Evolutionary conservation across 1,284 basidiomycete genomes (phyloP).

Genomic region (Ganoderma meredithae): DNA sequence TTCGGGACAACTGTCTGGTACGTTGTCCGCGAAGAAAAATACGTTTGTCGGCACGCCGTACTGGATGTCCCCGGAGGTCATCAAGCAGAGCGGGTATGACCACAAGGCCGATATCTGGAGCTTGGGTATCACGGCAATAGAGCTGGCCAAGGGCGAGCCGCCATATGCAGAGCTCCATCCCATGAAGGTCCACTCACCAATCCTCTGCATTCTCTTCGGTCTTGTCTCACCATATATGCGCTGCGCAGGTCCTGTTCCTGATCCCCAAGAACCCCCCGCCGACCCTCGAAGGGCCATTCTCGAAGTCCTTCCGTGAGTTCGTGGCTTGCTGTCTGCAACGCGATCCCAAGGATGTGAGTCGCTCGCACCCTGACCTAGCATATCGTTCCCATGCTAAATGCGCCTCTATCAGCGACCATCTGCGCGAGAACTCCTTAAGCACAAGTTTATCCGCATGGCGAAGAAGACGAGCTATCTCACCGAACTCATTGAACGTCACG

Average conservation of each 20-base stretch:
- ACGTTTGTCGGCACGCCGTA: conserved; percentile 98
- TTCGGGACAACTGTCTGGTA: conserved; percentile 96
- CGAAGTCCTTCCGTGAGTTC: conserved; percentile 93
- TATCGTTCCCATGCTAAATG: conserved; percentile 19
- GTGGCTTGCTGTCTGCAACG: conserved; percentile 92
- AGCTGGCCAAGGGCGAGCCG: conserved; percentile 96
- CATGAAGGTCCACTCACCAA: conserved; percentile 79
- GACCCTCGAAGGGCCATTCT: conserved; percentile 87
- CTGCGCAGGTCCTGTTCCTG: conserved; percentile 86
- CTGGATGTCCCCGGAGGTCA: conserved; percentile 99
- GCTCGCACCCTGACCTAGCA: conserved; percentile 23
- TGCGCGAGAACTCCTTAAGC: conserved; percentile 94
- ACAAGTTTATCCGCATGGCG: conserved; percentile 94
- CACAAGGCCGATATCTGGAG: conserved; percentile 99
- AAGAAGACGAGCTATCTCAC: conserved; percentile 95
- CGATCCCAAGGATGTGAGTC: conserved; percentile 86
- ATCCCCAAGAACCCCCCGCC: conserved; percentile 99
- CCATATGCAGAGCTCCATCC: conserved; percentile 98
- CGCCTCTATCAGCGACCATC: conserved; percentile 75
- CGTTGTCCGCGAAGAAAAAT: conserved; percentile 97
- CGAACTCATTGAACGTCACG: conserved; percentile 94
- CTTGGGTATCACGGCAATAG: conserved; percentile 96
- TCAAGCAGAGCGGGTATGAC: conserved; percentile 99
- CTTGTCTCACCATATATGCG: neutral
- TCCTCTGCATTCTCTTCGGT: neutral